phyloP scores from a whole-genome alignment of 768 basidiomycete genomes.

The Leccinum barrowsii region DNA sequence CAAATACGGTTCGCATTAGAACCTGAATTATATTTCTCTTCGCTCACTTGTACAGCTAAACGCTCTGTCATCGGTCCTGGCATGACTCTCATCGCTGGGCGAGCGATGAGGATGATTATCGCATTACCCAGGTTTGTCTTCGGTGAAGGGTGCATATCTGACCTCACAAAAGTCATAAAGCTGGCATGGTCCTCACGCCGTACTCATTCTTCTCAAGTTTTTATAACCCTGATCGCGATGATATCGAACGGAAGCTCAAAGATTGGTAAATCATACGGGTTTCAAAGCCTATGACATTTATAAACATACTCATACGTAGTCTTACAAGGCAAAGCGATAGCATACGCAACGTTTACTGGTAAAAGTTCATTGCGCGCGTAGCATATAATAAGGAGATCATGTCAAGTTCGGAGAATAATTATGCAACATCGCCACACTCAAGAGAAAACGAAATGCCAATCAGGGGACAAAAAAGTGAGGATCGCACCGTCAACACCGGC shows the following conservation, averaged over 20 bases:
- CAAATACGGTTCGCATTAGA: background rate
- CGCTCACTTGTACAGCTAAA: background rate
- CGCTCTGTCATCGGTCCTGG: background rate
- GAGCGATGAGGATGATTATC: background rate
- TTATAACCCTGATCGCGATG: background rate
- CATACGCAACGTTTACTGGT: constrained; percentile 10
- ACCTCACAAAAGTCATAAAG: background rate
- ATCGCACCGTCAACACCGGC: background rate
- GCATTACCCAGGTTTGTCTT: background rate
- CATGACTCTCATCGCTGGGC: background rate
- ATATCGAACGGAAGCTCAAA: background rate
- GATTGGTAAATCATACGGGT: background rate
- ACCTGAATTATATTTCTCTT: background rate
- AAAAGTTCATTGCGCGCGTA: constrained; percentile 7
- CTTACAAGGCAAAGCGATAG: constrained; percentile 20
- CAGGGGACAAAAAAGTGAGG: constrained; percentile 4
- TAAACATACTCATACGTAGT: constrained; percentile 15
- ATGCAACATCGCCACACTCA: background rate
- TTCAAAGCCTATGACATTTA: constrained; percentile 15
- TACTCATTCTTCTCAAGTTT: background rate
- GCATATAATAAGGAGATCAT: constrained; percentile 12
- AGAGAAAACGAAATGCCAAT: constrained; percentile 11
- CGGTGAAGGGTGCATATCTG: background rate
- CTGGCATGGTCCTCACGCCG: background rate
- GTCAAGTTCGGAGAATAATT: constrained; percentile 2